Percentiles rank a stretch among this genome's conserved stretches.
Evolutionary conservation across 257 asterid genomes (phyloP).

Genomic region (Scutellaria galericulata): DNA sequence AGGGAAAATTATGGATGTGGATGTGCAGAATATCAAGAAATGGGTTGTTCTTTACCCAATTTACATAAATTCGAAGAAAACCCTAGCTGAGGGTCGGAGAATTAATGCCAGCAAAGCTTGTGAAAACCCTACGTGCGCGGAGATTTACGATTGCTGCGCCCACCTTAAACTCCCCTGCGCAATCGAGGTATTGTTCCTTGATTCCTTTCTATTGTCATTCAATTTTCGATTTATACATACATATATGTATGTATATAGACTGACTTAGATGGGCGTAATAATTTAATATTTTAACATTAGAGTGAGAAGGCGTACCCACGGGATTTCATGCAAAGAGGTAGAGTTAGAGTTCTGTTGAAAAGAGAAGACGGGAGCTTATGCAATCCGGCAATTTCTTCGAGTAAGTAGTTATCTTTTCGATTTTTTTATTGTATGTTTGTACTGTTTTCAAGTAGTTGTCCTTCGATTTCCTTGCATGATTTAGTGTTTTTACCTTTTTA

Average conservation of each 20-base stretch:
- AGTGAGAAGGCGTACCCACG: slow-evolving; percentile 94
- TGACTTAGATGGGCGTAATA: slow-evolving; percentile 4
- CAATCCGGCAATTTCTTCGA: slow-evolving; percentile 78
- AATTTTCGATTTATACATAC: not conserved
- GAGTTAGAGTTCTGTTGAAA: slow-evolving; percentile 87
- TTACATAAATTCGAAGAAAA: slow-evolving; percentile 87
- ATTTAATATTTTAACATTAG: slow-evolving; percentile 37
- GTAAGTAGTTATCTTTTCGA: slow-evolving; percentile 45
- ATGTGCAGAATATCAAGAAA: slow-evolving; percentile 70
- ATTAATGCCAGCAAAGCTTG: slow-evolving; percentile 81
- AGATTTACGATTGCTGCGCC: slow-evolving; percentile 82
- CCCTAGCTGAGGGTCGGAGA: slow-evolving; percentile 92
- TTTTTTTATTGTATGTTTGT: not conserved
- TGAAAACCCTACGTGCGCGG: slow-evolving; percentile 84
- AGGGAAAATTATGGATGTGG: slow-evolving; percentile 66
- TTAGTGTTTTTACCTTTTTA: no score
- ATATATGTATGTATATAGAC: slow-evolving; percentile 2
- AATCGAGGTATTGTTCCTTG: slow-evolving; percentile 63
- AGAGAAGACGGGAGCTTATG: slow-evolving; percentile 75
- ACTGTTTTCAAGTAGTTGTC: not conserved
- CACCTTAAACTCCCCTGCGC: slow-evolving; percentile 86
- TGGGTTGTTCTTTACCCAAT: slow-evolving; percentile 88
- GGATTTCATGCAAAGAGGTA: slow-evolving; percentile 96
- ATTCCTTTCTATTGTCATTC: not conserved
- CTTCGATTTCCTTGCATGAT: no score